Percentiles rank a stretch among this genome's conserved stretches.
Evolutionary conservation across 257 asterid species (phyloP).

Genomic region (Solanum pennellii): DNA sequence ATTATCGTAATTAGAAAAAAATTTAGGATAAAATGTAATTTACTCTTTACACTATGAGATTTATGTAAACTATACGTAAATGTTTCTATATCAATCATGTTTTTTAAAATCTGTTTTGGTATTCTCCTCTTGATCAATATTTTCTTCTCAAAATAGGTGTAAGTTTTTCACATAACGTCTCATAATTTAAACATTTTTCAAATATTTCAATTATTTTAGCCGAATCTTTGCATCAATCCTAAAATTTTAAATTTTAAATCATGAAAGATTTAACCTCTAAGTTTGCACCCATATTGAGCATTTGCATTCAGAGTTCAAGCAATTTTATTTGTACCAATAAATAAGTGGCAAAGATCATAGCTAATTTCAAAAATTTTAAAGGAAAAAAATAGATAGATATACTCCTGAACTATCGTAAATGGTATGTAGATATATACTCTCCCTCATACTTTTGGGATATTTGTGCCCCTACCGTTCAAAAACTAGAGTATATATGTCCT

Average conservation of each 20-base stretch:
- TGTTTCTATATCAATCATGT: background rate
- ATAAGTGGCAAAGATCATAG: background rate
- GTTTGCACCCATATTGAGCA: background rate
- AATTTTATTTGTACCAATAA: background rate
- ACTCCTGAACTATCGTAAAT: too few species aligned
- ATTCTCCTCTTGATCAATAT: background rate
- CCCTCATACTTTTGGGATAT: too few species aligned
- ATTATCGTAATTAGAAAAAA: too few species aligned
- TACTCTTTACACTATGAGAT: too few species aligned
- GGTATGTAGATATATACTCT: too few species aligned
- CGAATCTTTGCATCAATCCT: rapidly evolving
- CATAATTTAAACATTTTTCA: background rate
- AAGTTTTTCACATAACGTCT: background rate
- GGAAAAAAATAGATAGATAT: background rate
- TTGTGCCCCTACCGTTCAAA: too few species aligned
- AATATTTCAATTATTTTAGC: background rate
- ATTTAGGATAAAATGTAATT: too few species aligned
- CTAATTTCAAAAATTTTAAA: background rate
- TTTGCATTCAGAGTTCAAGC: background rate
- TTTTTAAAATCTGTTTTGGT: rapidly evolving
- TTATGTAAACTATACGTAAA: background rate
- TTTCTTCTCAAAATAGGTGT: background rate
- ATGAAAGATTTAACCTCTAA: too few species aligned
- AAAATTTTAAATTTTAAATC: background rate
- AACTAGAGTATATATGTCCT: too few species aligned